Conservation (phyloP, 371 early-diverging fungal genomes). For the Mucor saturninus region DNA sequence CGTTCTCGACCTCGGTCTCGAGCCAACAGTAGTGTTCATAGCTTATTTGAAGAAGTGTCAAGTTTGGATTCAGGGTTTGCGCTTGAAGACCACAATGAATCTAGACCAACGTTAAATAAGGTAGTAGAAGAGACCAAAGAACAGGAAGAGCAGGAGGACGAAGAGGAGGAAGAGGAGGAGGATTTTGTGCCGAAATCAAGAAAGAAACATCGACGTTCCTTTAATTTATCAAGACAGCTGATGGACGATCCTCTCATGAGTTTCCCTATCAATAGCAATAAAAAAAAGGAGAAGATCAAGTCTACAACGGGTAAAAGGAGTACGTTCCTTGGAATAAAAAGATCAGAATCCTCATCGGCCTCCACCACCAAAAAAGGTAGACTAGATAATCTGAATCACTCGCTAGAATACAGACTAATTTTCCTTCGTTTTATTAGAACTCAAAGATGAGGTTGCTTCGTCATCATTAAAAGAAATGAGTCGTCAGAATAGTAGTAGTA, state of each 20-base stretch:
- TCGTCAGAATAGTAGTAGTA: constrained; percentile 3
- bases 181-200: not conserved
- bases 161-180: constrained; percentile 6
- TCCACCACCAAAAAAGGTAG: no score
- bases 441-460: not conserved
- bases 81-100: not conserved
- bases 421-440: no score
- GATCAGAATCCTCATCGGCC: not conserved
- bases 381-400: no score
- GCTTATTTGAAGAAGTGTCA: constrained; percentile 3
- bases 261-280: constrained; percentile 5
- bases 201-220: constrained; percentile 12
- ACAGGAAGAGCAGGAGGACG: constrained; percentile 4
- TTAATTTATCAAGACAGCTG: constrained; percentile 7
- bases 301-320: constrained; percentile 3
- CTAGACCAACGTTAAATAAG: not conserved
- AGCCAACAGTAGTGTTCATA: constrained; percentile 8
- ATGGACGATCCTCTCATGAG: constrained; percentile 25
- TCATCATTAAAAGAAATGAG: not conserved
- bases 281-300: constrained; percentile 19
- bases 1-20: not conserved
- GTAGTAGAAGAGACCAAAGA: not conserved
- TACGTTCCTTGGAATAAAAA: not conserved
- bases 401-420: no score
- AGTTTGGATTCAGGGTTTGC: constrained; percentile 19